Evolutionary conservation across 1,284 basidiomycete genomes (phyloP).

Genomic region (Entoloma clypeatum): DNA sequence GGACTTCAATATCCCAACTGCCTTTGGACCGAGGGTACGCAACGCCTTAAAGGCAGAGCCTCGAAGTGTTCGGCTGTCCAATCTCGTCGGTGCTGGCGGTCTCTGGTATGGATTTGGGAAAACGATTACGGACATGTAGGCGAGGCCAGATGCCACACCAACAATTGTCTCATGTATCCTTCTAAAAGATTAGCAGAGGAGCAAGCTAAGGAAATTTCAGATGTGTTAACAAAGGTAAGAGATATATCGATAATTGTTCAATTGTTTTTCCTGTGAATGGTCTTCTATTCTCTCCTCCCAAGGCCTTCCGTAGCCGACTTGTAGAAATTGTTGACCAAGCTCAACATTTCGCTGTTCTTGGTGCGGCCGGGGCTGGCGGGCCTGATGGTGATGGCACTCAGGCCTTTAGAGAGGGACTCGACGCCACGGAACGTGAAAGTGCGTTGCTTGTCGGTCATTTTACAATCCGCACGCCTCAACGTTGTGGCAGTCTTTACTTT

Average conservation of each 20-base stretch:
- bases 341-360: slow-evolving; percentile 80
- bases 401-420: slow-evolving; percentile 83
- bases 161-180: slow-evolving; percentile 6
- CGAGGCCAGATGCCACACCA: slow-evolving; percentile 13
- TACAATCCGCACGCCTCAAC: slow-evolving; percentile 3
- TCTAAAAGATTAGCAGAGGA: slow-evolving; percentile 61
- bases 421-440: slow-evolving; percentile 85
- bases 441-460: slow-evolving; percentile 18
- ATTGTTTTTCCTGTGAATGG: slow-evolving; percentile 7
- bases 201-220: slow-evolving; percentile 65
- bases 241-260: slow-evolving; percentile 3
- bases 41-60: slow-evolving; percentile 85
- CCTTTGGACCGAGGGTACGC: slow-evolving; percentile 72
- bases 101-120: slow-evolving; percentile 89
- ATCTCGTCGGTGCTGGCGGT: slow-evolving; percentile 81
- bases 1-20: slow-evolving; percentile 75
- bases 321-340: slow-evolving; percentile 85
- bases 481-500: slow-evolving; percentile 66
- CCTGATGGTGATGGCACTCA: slow-evolving; percentile 58
- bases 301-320: slow-evolving; percentile 80
- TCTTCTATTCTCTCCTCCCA: slow-evolving; percentile 9
- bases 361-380: slow-evolving; percentile 50
- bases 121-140: slow-evolving; percentile 76
- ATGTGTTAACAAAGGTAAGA: slow-evolving; percentile 62
- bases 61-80: slow-evolving; percentile 73